Evolutionary conservation across 2,329 filamentous ascomycete species (phyloP).

Genomic region (Xylariaceae sp.): DNA sequence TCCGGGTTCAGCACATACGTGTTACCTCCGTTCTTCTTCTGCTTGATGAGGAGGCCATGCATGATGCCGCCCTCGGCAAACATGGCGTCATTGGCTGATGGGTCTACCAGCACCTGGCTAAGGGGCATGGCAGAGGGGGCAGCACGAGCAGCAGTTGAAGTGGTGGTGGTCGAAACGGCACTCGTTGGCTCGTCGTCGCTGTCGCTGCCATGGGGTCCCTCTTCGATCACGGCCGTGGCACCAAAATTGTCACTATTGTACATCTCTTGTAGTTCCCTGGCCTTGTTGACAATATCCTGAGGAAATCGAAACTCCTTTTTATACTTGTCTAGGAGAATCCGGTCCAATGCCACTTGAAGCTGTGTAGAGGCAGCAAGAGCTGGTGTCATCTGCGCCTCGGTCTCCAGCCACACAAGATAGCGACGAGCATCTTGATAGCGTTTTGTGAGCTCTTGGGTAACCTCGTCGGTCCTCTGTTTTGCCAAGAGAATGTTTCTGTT

Average conservation of each 20-base stretch:
- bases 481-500: constrained; percentile 5
- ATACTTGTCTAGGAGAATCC: background rate
- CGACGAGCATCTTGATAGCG: constrained; percentile 13
- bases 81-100: constrained; percentile 20
- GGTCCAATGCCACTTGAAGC: constrained; percentile 5
- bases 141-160: background rate
- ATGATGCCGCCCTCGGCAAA: constrained; percentile 26
- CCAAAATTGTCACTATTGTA: constrained; percentile 27
- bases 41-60: constrained; percentile 5
- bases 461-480: constrained; percentile 4
- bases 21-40: no score
- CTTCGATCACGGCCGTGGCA: constrained; percentile 14
- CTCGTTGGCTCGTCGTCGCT: background rate
- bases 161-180: background rate
- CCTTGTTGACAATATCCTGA: constrained; percentile 14
- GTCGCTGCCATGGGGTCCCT: constrained; percentile 2
- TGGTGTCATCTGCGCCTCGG: constrained; percentile 20
- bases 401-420: constrained; percentile 25
- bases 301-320: constrained; percentile 15
- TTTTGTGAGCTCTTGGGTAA: constrained; percentile 1
- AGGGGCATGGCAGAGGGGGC: background rate
- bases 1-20: constrained; percentile 19
- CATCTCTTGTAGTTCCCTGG: constrained; percentile 12
- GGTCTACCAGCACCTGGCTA: constrained; percentile 9
- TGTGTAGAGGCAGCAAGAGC: constrained; percentile 6